These are phyloP conservation scores for Calocybe cyanea DNA, from an alignment of 768 basidiomycete species.

Conservation along the genomic window DNA sequence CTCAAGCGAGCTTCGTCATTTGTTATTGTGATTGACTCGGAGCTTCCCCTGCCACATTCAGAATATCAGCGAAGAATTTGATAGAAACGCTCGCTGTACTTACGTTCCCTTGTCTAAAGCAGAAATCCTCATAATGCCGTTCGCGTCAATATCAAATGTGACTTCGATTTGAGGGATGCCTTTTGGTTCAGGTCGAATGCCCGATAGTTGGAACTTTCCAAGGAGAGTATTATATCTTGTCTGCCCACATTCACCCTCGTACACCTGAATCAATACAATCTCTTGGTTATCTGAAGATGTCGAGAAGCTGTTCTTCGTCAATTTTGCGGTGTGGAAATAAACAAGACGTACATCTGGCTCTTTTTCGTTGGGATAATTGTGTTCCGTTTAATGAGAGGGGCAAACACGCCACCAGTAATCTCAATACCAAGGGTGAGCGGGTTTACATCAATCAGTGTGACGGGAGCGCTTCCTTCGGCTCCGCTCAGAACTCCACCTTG, in stretches of 20 bases:
- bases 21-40: constrained; percentile 73
- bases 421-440: constrained; percentile 58
- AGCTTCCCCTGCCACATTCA: constrained; percentile 54
- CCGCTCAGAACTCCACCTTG: constrained; percentile 66
- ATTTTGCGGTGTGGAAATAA: not conserved
- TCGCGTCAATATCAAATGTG: constrained; percentile 86
- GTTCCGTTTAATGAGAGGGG: constrained; percentile 46
- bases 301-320: constrained; percentile 51
- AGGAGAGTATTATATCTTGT: constrained; percentile 91
- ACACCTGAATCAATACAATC: constrained; percentile 86
- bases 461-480: constrained; percentile 47
- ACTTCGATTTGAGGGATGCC: constrained; percentile 92
- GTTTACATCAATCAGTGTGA: constrained; percentile 57
- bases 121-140: constrained; percentile 79
- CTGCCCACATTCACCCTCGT: constrained; percentile 83
- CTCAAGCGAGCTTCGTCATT: constrained; percentile 65
- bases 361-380: constrained; percentile 51
- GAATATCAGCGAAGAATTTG: not conserved
- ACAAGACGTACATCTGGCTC: constrained; percentile 30
- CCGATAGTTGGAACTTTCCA: constrained; percentile 88
- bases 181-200: constrained; percentile 83
- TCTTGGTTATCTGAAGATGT: constrained; percentile 89
- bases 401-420: constrained; percentile 63
- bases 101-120: constrained; percentile 79
- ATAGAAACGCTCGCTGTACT: constrained; percentile 41